These are phyloP conservation scores for Fusarium paranaense DNA, from an alignment of 2,329 filamentous ascomycete species.

Conservation along the genomic window DNA sequence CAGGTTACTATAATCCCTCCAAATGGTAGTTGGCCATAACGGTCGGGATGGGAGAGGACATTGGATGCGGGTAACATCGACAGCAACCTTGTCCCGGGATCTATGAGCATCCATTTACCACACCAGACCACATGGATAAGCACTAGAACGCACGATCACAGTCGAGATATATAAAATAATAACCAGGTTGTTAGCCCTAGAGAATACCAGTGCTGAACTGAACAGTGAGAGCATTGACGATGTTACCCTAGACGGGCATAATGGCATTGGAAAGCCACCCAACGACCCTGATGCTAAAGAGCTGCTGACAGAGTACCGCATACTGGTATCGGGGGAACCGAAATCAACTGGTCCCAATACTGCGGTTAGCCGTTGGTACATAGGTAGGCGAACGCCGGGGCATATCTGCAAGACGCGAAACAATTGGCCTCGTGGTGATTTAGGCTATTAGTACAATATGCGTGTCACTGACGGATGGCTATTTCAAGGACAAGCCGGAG, in stretches of 20 bases:
- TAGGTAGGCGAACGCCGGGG: conserved; percentile 11
- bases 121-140: not conserved
- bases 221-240: not conserved
- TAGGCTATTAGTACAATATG: conserved; percentile 12
- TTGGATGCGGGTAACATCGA: not conserved
- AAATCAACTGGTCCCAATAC: conserved; percentile 15
- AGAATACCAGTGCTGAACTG: not conserved
- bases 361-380: conserved; percentile 7
- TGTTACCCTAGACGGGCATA: not conserved
- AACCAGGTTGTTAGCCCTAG: not conserved
- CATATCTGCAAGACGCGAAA: conserved; percentile 10
- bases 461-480: not conserved
- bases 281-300: not conserved
- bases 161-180: not conserved
- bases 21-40: too few species aligned
- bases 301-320: not conserved
- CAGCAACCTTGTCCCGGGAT: not conserved
- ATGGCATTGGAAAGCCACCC: not conserved
- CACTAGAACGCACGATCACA: not conserved
- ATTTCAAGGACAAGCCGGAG: conserved; percentile 7
- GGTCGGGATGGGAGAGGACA: too few species aligned
- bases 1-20: not conserved
- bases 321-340: not conserved
- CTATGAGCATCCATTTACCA: not conserved
- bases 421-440: not conserved